Percentiles rank a stretch among this genome's conserved stretches.
phyloP scores from a whole-genome alignment of 2,329 filamentous ascomycete genomes.

The Fusarium pseudograminearum region DNA sequence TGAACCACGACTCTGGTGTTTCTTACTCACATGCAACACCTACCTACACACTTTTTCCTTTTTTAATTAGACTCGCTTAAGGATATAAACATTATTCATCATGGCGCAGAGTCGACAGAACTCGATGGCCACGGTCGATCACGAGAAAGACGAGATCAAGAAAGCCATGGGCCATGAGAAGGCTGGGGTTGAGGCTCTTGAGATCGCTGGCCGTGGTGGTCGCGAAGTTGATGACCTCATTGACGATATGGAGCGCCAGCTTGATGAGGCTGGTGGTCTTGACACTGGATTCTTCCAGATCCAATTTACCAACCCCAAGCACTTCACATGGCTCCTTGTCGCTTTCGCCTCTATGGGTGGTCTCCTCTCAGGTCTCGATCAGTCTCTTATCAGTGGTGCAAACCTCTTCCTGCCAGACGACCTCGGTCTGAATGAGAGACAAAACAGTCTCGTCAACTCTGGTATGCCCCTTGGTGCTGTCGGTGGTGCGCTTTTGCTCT shows the following conservation, averaged over 20 bases:
- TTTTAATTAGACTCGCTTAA: neutral
- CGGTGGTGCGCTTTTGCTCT: slow-evolving; percentile 74
- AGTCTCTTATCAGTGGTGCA: slow-evolving; percentile 78
- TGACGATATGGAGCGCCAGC: slow-evolving; percentile 57
- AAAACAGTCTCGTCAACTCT: slow-evolving; percentile 76
- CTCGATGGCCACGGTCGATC: slow-evolving; percentile 40
- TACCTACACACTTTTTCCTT: neutral
- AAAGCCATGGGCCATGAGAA: slow-evolving; percentile 45
- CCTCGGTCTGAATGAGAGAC: slow-evolving; percentile 64
- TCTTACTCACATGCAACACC: slow-evolving; percentile 2
- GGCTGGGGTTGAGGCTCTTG: slow-evolving; percentile 52
- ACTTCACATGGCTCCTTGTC: slow-evolving; percentile 76
- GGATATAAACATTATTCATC: neutral
- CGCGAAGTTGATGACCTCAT: slow-evolving; percentile 56
- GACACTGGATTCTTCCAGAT: slow-evolving; percentile 63
- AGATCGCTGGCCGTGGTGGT: slow-evolving; percentile 52
- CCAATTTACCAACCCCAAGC: slow-evolving; percentile 68
- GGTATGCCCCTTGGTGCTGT: slow-evolving; percentile 80
- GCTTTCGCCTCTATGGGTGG: slow-evolving; percentile 82
- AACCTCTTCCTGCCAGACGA: slow-evolving; percentile 74
- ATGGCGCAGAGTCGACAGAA: slow-evolving; percentile 39
- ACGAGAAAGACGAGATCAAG: slow-evolving; percentile 40
- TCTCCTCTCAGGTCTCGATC: slow-evolving; percentile 77
- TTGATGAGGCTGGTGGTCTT: slow-evolving; percentile 51
- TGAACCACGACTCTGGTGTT: neutral